Base-by-base conservation (phyloP, 106 monocot species). In the Dioscorea alata region DNA sequence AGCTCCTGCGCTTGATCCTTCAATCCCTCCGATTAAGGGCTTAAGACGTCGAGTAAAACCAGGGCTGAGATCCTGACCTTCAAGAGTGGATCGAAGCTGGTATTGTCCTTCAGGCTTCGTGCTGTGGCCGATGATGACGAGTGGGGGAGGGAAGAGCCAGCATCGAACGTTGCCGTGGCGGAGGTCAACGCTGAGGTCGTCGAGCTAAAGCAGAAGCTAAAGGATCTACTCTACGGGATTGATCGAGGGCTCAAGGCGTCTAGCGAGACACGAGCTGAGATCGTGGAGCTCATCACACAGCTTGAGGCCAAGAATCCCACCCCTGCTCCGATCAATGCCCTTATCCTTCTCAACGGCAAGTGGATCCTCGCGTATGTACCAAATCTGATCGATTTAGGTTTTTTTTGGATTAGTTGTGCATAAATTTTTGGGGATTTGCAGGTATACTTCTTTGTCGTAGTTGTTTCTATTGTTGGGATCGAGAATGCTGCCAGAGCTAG, bases 181-280 rank as follows among this genome's bases (percentile, higher is more conserved):
- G 34, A 28, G 65, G 62, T 12, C 59, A 72, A 57, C 33, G 71
- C n/a, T 23, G 70, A 61, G 69, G 65, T 74, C 6, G 88, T 15
- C n/a, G 70, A 79, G 73, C 64, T 89, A 67, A 89, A 89, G 85
- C 48, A 28, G 72, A 57, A 57, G 68, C 76, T 85, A 33, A 82
- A 76, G 71, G 85, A 75, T 12, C 59, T 68, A 56, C 56, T 96
- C 18, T 84, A 83, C 67, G 96, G 96, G 8, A 86, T 88, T 13
- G 86, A 92, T 18, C 49, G 92, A 13, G 96, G 96, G 12, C 69
- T 86, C 68, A 79, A 72, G 31, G 92, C 86, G 33, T 92, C 96
- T 69, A 78, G 89, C 76, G 96, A 96, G 74, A 80, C 84, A 49
- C 75, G 92, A 63, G 96, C 88, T 48, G 96, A 92, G 82, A 75